Evolutionary conservation across 345 rosid species (phyloP).

Genomic region (Salix udensis): DNA sequence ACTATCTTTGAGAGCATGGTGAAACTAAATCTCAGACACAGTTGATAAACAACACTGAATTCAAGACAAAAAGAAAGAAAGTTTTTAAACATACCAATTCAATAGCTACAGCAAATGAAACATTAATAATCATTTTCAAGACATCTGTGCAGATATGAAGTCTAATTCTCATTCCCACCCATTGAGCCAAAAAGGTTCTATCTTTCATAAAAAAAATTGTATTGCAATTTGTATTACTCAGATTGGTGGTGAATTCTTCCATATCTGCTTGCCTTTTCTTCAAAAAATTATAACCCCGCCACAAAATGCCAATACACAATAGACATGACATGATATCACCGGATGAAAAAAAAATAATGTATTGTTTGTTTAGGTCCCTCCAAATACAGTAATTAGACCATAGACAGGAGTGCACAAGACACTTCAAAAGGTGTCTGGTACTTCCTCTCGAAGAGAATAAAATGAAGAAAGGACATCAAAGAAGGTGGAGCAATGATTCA

Average conservation of each 20-base stretch:
- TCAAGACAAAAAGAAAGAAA: not conserved
- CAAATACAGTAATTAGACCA: not conserved
- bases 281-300: not conserved
- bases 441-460: not conserved
- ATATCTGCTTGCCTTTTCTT: not conserved
- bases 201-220: not conserved
- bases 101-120: not conserved
- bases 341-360: not conserved
- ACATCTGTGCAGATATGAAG: not conserved
- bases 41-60: not conserved
- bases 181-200: not conserved
- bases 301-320: not conserved
- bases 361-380: not conserved
- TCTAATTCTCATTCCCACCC: not conserved
- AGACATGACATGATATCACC: not conserved
- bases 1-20: not conserved
- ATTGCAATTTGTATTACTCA: not conserved
- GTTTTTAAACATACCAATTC: not conserved
- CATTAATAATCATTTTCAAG: not conserved
- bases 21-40: not conserved
- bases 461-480: not conserved
- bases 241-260: not conserved
- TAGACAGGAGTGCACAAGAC: not conserved
- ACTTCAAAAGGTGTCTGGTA: not conserved
- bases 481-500: not conserved